phyloP scores from a whole-genome alignment of 208 protist species.

The Acanthamoeba lugdunensis region DNA sequence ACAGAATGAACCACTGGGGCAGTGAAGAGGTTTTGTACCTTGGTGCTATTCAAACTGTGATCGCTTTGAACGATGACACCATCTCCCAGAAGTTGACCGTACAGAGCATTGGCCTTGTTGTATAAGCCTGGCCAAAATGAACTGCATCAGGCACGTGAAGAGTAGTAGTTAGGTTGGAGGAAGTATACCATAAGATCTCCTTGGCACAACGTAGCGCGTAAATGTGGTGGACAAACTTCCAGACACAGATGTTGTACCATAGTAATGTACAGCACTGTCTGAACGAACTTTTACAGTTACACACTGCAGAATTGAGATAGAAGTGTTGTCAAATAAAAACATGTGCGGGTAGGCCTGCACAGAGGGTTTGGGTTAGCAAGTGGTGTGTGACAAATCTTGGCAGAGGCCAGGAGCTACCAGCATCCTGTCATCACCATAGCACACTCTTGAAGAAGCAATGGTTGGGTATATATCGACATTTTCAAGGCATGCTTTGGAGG shows the following conservation, averaged over 20 bases:
- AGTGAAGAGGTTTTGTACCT: too few relatives aligned
- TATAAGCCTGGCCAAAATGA: background rate
- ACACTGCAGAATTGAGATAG: background rate
- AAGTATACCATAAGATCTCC: too few relatives aligned
- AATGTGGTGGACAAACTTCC: background rate
- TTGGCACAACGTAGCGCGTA: background rate
- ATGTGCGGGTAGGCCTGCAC: background rate
- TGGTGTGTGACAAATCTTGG: background rate
- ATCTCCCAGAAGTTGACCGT: background rate
- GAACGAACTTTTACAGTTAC: background rate
- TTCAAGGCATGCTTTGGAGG: background rate
- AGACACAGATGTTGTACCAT: background rate
- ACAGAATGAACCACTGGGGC: too few relatives aligned
- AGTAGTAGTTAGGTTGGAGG: too few relatives aligned
- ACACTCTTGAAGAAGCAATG: background rate
- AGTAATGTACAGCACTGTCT: background rate
- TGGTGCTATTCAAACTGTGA: background rate
- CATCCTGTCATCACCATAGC: background rate
- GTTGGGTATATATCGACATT: background rate
- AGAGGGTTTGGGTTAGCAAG: background rate
- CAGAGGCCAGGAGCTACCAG: background rate
- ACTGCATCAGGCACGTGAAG: too few relatives aligned
- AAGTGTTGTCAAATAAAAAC: background rate
- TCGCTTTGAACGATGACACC: background rate
- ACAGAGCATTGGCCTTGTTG: background rate